A percentile compares a stretch with the other conserved stretches of the same genome.
Evolutionary conservation across 2,329 filamentous ascomycete genomes (phyloP).

Genomic region (Colletotrichum sp.): DNA sequence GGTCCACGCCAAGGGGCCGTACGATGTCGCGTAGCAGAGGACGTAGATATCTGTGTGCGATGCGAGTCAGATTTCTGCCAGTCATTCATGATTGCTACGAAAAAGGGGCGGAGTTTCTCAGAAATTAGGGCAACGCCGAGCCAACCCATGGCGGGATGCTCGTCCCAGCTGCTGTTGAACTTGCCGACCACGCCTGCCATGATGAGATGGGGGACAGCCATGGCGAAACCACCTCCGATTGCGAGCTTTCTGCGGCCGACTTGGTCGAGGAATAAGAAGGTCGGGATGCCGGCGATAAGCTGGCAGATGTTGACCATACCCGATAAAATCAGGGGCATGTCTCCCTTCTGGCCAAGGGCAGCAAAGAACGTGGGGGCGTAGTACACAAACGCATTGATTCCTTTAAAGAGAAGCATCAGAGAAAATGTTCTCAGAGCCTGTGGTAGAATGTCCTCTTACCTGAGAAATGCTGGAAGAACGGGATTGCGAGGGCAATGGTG

Average conservation of each 20-base stretch:
- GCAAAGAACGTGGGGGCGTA: slow-evolving; percentile 30
- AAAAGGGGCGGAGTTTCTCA: background rate
- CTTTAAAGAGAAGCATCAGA: background rate
- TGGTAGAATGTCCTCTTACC: too few relatives aligned
- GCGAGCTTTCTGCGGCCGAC: slow-evolving; percentile 32
- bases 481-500: slow-evolving; percentile 37
- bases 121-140: background rate
- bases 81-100: background rate
- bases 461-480: slow-evolving; percentile 28
- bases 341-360: slow-evolving; percentile 28
- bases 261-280: slow-evolving; percentile 33
- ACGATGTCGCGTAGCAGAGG: slow-evolving; percentile 34
- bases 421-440: too few relatives aligned
- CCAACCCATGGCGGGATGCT: background rate
- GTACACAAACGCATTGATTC: slow-evolving; percentile 28
- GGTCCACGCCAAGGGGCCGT: slow-evolving; percentile 38
- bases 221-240: slow-evolving; percentile 32
- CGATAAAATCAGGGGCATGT: slow-evolving; percentile 34
- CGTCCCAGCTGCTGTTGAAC: background rate
- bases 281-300: slow-evolving; percentile 30
- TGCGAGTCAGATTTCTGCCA: background rate
- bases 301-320: slow-evolving; percentile 39
- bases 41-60: slow-evolving; percentile 29
- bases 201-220: slow-evolving; percentile 20
- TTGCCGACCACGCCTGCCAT: background rate